Evolutionary conservation across 768 basidiomycete genomes (phyloP).

Genomic region (Podaxis sp.): DNA sequence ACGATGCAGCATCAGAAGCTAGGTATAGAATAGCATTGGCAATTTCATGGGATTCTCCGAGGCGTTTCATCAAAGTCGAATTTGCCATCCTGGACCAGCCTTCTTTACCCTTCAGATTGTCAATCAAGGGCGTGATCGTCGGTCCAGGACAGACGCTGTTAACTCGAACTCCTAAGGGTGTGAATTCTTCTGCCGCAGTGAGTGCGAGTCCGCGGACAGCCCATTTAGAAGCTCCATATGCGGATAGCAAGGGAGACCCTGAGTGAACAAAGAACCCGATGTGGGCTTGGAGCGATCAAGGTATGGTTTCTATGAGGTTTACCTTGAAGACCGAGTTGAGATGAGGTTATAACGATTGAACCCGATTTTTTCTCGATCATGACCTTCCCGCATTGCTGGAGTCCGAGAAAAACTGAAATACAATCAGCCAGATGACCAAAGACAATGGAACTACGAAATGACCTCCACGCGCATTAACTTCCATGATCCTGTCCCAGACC

Average conservation of each 20-base stretch:
- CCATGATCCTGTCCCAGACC: conserved; percentile 17
- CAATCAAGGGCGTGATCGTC: conserved; percentile 18
- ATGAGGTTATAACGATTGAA: conserved; percentile 21
- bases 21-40: conserved; percentile 20
- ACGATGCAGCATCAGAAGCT: conserved; percentile 17
- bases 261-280: neutral
- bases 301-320: neutral
- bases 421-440: neutral
- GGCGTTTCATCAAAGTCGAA: conserved; percentile 15
- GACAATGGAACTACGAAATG: neutral
- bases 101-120: conserved; percentile 13
- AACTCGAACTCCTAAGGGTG: conserved; percentile 19
- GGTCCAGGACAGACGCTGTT: conserved; percentile 21
- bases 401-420: conserved; percentile 9
- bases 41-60: conserved; percentile 18
- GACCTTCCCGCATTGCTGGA: conserved; percentile 8
- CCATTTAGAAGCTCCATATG: conserved; percentile 21
- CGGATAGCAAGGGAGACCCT: conserved; percentile 20
- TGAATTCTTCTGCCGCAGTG: conserved; percentile 20
- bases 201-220: conserved; percentile 20
- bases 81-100: conserved; percentile 17
- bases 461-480: conserved; percentile 17
- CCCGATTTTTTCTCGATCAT: conserved; percentile 15
- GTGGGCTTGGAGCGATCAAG: neutral
- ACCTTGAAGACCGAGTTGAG: conserved; percentile 23